These are phyloP conservation scores for Penicillium lagena DNA, from an alignment of 495 filamentous ascomycete species.

Conservation along the genomic window DNA sequence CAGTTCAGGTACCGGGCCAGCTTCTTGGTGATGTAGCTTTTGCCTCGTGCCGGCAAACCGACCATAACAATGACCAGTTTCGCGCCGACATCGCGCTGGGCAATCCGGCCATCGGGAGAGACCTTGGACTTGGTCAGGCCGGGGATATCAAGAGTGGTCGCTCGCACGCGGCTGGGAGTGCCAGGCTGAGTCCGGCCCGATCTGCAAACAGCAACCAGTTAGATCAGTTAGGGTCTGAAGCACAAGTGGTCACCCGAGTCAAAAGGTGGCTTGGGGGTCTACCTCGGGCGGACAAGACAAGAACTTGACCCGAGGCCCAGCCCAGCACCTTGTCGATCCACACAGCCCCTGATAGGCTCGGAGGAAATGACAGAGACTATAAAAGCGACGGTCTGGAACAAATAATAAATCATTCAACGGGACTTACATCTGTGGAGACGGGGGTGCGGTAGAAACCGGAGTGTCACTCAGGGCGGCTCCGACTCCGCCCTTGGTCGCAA, in stretches of 20 bases:
- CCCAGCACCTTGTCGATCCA: too few relatives aligned
- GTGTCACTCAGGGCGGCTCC: constrained; percentile 60
- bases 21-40: constrained; percentile 98
- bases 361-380: neutral
- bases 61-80: constrained; percentile 99
- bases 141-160: constrained; percentile 80
- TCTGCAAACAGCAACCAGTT: constrained; percentile 5
- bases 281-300: too few relatives aligned
- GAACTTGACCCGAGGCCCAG: too few relatives aligned
- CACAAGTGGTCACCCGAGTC: neutral
- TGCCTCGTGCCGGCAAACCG: constrained; percentile 86
- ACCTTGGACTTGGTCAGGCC: constrained; percentile 88
- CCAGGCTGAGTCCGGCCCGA: constrained; percentile 33
- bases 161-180: constrained; percentile 56
- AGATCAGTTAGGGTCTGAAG: constrained; percentile 1
- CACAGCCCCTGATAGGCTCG: neutral
- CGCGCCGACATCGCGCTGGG: constrained; percentile 84
- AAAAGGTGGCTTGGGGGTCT: neutral
- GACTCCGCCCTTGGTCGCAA: constrained; percentile 41
- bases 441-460: constrained; percentile 60
- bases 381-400: too few relatives aligned
- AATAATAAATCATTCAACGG: neutral
- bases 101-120: constrained; percentile 89
- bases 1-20: constrained; percentile 90
- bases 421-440: constrained; percentile 65